Conservation (phyloP, 1,284 basidiomycete species). For the Rhodotorula sp. region DNA sequence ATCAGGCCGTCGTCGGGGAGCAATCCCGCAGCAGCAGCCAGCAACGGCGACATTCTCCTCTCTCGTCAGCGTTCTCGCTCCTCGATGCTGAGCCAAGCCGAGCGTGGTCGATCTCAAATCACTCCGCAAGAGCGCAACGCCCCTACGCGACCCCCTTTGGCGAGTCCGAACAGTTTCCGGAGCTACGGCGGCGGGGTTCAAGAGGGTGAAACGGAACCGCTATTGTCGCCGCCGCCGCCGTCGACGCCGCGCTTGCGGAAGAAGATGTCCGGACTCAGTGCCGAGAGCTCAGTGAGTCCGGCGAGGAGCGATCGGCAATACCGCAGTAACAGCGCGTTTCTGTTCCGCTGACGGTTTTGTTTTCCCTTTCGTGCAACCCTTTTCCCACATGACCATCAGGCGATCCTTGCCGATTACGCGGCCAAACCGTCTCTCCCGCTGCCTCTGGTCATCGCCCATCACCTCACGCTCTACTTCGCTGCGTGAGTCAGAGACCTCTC, state of each 20-base stretch:
- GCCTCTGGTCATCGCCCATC: slow-evolving; percentile 46
- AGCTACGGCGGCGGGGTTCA: neutral
- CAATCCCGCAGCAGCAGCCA: no score
- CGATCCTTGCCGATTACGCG: slow-evolving; percentile 41
- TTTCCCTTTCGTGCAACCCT: neutral
- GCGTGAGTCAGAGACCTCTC: slow-evolving; percentile 12
- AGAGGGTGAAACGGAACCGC: slow-evolving; percentile 28
- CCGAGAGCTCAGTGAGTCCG: slow-evolving; percentile 3
- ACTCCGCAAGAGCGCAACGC: neutral
- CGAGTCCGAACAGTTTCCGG: slow-evolving; percentile 2
- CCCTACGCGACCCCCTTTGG: neutral
- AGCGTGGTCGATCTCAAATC: neutral
- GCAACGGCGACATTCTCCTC: no score
- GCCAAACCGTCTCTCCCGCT: slow-evolving; percentile 43
- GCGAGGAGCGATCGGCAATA: neutral
- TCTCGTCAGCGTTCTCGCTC: neutral
- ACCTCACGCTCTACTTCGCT: slow-evolving; percentile 45
- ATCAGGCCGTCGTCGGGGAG: neutral
- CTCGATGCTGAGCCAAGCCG: neutral
- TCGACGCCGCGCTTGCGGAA: neutral
- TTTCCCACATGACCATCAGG: slow-evolving; percentile 13
- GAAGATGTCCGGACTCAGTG: neutral
- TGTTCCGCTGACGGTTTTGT: neutral
- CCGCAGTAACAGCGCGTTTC: neutral
- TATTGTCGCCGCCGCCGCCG: slow-evolving; percentile 13